Base-by-base conservation (phyloP, 768 basidiomycete species). In the Pleurotus platypus region DNA sequence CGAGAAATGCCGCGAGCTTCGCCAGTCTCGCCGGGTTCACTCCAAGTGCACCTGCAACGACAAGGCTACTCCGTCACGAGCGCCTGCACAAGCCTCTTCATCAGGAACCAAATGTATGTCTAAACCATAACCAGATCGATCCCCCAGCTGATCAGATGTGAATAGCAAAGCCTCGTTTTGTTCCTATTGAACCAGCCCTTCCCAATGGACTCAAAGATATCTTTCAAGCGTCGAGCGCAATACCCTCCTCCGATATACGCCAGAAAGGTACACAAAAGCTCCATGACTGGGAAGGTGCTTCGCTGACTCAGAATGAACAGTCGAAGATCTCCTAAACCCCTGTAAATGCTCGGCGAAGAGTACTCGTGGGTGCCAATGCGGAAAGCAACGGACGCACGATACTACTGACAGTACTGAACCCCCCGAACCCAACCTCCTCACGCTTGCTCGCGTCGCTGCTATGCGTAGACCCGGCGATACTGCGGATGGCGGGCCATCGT, bases 11-110 rank as follows among this genome's bases (percentile, higher is more conserved):
- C 85, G 92, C 37, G 84, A 91, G 63, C 78, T 90, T 35, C 82
- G 94, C 15, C 87, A 91, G 70, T 87, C 86, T 43, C 88, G 85
- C 70, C 85, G 82, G 60, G 78, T 92, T 30, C 92, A 94, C 66
- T 88, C 89, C 30, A 92, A 90, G 65, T 93, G 91, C 68, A 85
- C 80, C 53, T 93, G 92, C 61, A 76, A 78, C 24, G 43, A 58
- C 6, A 72, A 69, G 55, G 66, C 68, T 57, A 72, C 75, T 57
- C 60, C 62, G n/a, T 63, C 65, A n/a, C 67, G 65, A 57, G 65
- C 67, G 26, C 64, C 72, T 57, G 68, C 70, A 6, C 61, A 72
- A 56, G 68, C 69, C 54, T 66, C 72, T 4, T 69, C 71, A 26
- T 72, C 64, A 13, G 56, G 60, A 37, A 46, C 63, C 13, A 69